Conservation (phyloP, 2,329 filamentous ascomycete genomes). For the Lecanoromycetidae sp. region DNA sequence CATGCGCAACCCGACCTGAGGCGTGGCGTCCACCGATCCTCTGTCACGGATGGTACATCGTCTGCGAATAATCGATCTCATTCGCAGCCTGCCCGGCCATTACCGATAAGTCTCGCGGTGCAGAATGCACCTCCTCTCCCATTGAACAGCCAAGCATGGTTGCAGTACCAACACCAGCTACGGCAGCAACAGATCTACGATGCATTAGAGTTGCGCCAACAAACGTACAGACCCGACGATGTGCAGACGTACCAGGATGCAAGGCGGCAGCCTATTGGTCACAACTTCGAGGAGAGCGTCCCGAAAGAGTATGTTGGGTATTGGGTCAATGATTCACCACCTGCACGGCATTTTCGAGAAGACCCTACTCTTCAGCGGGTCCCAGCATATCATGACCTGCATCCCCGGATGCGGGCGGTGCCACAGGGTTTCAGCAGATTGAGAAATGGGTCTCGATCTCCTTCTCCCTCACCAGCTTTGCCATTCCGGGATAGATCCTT, state of each 20-base stretch:
- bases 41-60: conserved; percentile 31
- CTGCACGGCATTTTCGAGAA: conserved; percentile 31
- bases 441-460: conserved; percentile 15
- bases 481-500: conserved; percentile 16
- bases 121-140: conserved; percentile 13
- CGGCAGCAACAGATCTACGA: conserved; percentile 12
- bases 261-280: conserved; percentile 9
- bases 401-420: conserved; percentile 29
- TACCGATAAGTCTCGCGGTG: conserved; percentile 20
- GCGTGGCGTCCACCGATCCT: conserved; percentile 34
- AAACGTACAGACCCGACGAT: conserved; percentile 7
- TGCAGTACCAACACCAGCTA: conserved; percentile 16
- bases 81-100: conserved; percentile 37
- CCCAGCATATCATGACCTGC: conserved; percentile 28
- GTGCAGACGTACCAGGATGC: conserved; percentile 8
- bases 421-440: conserved; percentile 23
- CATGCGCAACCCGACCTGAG: conserved; percentile 32
- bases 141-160: conserved; percentile 9
- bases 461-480: conserved; percentile 16
- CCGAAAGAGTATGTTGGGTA: conserved; percentile 35
- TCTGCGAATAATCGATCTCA: conserved; percentile 35
- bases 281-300: conserved; percentile 25
- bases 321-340: conserved; percentile 34
- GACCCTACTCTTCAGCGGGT: conserved; percentile 29
- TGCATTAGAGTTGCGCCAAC: conserved; percentile 6